A percentile compares a stretch with the other conserved stretches of the same genome.
phyloP scores from a whole-genome alignment of 768 basidiomycete species.

The Sutorius australiensis region DNA sequence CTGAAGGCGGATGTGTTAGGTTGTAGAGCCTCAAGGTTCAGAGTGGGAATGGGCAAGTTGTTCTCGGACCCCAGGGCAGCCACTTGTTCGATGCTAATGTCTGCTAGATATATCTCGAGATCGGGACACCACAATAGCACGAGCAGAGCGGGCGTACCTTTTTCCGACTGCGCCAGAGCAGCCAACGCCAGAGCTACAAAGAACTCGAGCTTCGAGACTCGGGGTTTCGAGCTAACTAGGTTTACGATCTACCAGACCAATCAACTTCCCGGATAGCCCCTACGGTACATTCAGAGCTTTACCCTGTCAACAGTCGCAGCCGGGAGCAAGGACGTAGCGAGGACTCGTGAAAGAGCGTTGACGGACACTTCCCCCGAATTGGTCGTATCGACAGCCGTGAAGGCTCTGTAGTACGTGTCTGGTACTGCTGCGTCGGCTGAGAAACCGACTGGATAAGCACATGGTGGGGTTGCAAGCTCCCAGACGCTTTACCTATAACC shows the following conservation, averaged over 20 bases:
- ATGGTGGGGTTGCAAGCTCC: not conserved
- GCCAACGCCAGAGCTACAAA: constrained; percentile 87
- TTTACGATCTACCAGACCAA: constrained; percentile 69
- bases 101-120: constrained; percentile 34
- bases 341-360: constrained; percentile 73
- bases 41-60: constrained; percentile 67
- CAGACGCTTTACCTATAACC: constrained; percentile 53
- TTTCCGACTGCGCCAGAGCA: constrained; percentile 77
- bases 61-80: constrained; percentile 75
- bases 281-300: not conserved
- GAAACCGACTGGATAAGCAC: constrained; percentile 12
- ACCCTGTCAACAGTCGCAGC: constrained; percentile 84
- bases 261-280: not conserved
- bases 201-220: constrained; percentile 86
- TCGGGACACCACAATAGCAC: not conserved
- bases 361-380: constrained; percentile 78
- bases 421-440: constrained; percentile 80
- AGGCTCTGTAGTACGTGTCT: constrained; percentile 68
- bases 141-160: constrained; percentile 46
- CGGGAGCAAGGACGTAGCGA: constrained; percentile 73
- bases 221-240: constrained; percentile 73
- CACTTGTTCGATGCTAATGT: constrained; percentile 78
- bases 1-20: constrained; percentile 51
- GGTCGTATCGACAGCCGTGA: constrained; percentile 65
- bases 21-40: constrained; percentile 59